Percentiles rank a stretch among this genome's conserved stretches.
Evolutionary conservation across 352 stramenopile genomes (phyloP).

Genomic region (Globisporangium heterothallicum): DNA sequence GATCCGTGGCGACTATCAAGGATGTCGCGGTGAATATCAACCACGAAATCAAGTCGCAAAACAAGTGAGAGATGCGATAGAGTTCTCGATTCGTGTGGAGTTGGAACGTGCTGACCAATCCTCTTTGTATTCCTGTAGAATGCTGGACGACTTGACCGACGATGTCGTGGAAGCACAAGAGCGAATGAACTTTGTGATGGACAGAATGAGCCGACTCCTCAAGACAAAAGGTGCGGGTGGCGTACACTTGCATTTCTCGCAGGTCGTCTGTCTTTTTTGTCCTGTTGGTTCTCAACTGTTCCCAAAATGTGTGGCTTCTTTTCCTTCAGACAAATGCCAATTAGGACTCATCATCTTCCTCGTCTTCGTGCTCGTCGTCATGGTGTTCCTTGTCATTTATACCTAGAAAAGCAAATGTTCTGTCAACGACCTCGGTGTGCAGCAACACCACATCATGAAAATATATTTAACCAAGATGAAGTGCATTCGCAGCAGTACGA

Average conservation of each 20-base stretch:
- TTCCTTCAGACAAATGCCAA: conserved; percentile 61
- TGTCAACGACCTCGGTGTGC: conserved; percentile 1
- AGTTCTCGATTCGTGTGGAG: too few relatives aligned
- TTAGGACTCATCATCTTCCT: conserved; percentile 71
- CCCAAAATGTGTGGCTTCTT: too few relatives aligned
- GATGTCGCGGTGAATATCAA: conserved; percentile 70
- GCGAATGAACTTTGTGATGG: conserved; percentile 84
- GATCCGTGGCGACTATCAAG: conserved; percentile 49
- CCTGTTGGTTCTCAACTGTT: not conserved
- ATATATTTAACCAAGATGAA: too few relatives aligned
- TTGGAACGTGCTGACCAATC: too few relatives aligned
- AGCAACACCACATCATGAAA: too few relatives aligned
- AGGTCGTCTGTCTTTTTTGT: not conserved
- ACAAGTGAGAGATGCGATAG: conserved; percentile 71
- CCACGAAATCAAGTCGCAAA: conserved; percentile 64
- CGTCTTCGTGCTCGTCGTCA: conserved; percentile 54
- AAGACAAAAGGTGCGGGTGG: conserved; percentile 68
- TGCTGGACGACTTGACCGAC: conserved; percentile 67
- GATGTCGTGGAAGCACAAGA: conserved; percentile 73
- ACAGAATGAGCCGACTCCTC: conserved; percentile 60
- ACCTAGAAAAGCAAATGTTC: conserved; percentile 33
- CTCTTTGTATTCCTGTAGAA: conserved; percentile 40
- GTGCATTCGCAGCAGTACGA: too few relatives aligned
- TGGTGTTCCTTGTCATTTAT: conserved; percentile 83
- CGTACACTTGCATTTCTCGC: not conserved